A percentile compares a stretch with the other conserved stretches of the same genome.
phyloP scores from a whole-genome alignment of 768 basidiomycete species.

The Hebeloma cylindrosporum region DNA sequence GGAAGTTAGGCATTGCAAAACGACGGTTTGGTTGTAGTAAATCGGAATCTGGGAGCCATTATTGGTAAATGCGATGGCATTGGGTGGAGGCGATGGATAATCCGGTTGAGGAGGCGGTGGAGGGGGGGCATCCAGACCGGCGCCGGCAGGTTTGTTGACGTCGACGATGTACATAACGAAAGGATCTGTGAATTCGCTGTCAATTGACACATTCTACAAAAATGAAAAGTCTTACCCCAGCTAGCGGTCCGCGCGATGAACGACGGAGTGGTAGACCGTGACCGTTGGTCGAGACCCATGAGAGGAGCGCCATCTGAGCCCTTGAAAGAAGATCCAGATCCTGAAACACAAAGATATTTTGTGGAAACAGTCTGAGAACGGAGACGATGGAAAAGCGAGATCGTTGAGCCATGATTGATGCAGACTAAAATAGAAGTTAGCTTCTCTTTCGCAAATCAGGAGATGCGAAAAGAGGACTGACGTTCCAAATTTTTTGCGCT shows the following conservation, averaged over 20 bases:
- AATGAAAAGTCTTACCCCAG: conserved; percentile 62
- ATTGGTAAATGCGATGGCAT: conserved; percentile 83
- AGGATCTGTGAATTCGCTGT: conserved; percentile 57
- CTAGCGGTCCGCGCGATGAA: conserved; percentile 89
- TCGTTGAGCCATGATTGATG: conserved; percentile 93
- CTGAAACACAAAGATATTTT: conserved; percentile 94
- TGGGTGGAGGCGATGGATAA: conserved; percentile 90
- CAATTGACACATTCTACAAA: conserved; percentile 7
- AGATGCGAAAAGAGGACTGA: conserved; percentile 44
- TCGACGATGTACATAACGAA: conserved; percentile 99
- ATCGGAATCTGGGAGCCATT: conserved; percentile 86
- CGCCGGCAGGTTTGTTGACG: conserved; percentile 78
- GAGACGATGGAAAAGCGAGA: conserved; percentile 94
- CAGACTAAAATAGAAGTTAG: conserved; percentile 57
- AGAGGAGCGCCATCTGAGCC: conserved; percentile 89
- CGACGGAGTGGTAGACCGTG: conserved; percentile 72
- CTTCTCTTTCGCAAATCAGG: conserved; percentile 10
- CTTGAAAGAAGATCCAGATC: conserved; percentile 87
- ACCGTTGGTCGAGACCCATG: conserved; percentile 75
- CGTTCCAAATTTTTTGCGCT: conserved; percentile 91
- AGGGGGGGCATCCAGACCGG: conserved; percentile 73
- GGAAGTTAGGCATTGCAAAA: conserved; percentile 90
- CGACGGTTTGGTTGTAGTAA: conserved; percentile 96
- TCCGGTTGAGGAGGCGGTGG: conserved; percentile 84
- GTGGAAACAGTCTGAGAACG: conserved; percentile 95